Evolutionary conservation across 805 yeast genomes (phyloP).

Genomic region (Schizosaccharomyces lindneri): DNA sequence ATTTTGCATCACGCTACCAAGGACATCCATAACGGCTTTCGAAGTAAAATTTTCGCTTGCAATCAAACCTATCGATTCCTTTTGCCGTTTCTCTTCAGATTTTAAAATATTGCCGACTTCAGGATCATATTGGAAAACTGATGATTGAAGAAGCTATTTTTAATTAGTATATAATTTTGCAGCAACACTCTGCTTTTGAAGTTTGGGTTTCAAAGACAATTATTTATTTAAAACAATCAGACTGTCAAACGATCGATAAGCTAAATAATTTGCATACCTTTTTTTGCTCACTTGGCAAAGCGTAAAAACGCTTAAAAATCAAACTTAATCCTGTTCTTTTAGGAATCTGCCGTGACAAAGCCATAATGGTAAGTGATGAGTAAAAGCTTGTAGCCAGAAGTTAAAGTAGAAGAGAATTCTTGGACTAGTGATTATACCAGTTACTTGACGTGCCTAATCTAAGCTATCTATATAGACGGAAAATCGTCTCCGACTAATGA

Average conservation of each 20-base stretch:
- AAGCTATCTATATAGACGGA: too few relatives aligned
- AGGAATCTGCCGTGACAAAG: background rate
- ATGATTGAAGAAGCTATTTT: conserved; percentile 11
- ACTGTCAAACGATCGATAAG: too few relatives aligned
- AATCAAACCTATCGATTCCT: conserved; percentile 75
- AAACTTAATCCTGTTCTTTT: background rate
- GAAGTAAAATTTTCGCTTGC: conserved; percentile 96
- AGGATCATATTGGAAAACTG: conserved; percentile 15
- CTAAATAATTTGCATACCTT: background rate
- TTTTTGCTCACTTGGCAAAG: background rate
- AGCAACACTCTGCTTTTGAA: too few relatives aligned
- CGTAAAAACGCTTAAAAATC: background rate
- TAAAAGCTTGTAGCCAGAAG: background rate
- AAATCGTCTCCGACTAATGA: too few relatives aligned
- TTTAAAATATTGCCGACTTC: conserved; percentile 18
- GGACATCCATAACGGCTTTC: conserved; percentile 80
- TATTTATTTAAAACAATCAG: too few relatives aligned
- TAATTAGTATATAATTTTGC: background rate
- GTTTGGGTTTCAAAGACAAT: too few relatives aligned
- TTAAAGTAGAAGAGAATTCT: background rate
- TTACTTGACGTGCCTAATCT: too few relatives aligned
- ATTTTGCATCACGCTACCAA: conserved; percentile 95
- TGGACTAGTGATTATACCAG: too few relatives aligned
- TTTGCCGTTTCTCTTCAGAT: conserved; percentile 77
- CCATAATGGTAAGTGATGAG: background rate